Base-by-base conservation (phyloP, 1,284 basidiomycete species). In the Ceratobasidium sp. region DNA sequence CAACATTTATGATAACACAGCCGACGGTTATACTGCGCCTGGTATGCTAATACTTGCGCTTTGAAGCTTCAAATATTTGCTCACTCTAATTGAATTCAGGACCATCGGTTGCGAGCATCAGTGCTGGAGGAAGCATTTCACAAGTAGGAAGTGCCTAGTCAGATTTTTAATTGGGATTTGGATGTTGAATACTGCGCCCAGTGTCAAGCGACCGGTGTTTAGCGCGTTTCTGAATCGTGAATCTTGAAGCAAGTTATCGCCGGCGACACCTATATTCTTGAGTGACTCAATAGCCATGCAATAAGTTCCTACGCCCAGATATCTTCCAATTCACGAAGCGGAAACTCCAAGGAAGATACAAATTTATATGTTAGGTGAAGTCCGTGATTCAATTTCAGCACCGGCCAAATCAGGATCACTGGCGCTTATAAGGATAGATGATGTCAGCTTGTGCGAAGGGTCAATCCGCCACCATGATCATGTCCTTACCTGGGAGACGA, bases 381-480 rank as follows among this genome's bases (percentile, higher is more conserved):
- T 11, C 11, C 35, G 35, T 38, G 35, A 38, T 38, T 38, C 35
- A 38, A 11, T 38, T 38, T 11, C 35, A 38, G 35, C 11, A 38
- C 11, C 35, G 11, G 6, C 35, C 35, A 38, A 38, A 6, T 32
- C 5, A 30, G 28, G 16, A 38, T 55, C n/a, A 16, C 21, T 30
- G 16, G 67, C 67, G 67, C 67, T 58, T 58, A 58, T 26, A 14
- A 32, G 18, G 35, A 38, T n/a, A 6, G 67, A 38, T 70, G 67
- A 70, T 41, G 67, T 70, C 54, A 70, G 67, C 64, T 18, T 11
- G 5, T 35, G n/a, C 14, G 46, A 26, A 23, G 21, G 43, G 43
- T 32, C 67, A 57, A n/a, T 59, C 46, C 41, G 55, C 67, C 67
- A 70, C 67, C 67, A 70, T 70, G 67, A 70, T 58, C 67, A 38